Evolutionary conservation across 2,329 filamentous ascomycete species (phyloP).

Genomic region (Trichoderma simmonsii): DNA sequence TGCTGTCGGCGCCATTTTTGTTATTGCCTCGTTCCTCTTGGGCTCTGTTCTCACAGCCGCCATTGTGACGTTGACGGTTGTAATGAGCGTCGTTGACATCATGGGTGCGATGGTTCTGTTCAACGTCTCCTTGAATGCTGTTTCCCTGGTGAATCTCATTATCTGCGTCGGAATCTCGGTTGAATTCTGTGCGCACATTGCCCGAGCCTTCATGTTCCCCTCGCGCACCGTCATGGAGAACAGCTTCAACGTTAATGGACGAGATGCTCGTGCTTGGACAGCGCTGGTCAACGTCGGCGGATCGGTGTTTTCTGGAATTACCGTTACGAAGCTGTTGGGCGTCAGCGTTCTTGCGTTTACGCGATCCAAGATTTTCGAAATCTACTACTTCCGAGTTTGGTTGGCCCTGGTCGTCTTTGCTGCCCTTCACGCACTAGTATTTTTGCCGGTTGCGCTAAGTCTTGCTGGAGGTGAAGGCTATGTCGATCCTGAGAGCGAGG

Average conservation of each 20-base stretch:
- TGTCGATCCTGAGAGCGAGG: slow-evolving; percentile 80
- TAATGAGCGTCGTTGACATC: slow-evolving; percentile 93
- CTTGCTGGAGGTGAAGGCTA: slow-evolving; percentile 85
- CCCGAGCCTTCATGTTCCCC: slow-evolving; percentile 93
- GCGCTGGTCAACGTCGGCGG: slow-evolving; percentile 92
- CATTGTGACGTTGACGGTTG: slow-evolving; percentile 80
- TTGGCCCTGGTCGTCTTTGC: slow-evolving; percentile 86
- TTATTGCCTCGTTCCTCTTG: slow-evolving; percentile 74
- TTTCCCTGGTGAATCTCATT: slow-evolving; percentile 91
- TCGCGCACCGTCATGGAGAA: slow-evolving; percentile 74
- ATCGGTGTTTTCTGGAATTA: slow-evolving; percentile 94
- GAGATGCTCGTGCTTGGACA: slow-evolving; percentile 85
- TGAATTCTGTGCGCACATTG: slow-evolving; percentile 96
- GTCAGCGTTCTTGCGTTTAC: slow-evolving; percentile 93
- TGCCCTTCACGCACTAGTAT: slow-evolving; percentile 82
- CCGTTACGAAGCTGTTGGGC: slow-evolving; percentile 88
- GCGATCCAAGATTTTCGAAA: slow-evolving; percentile 96
- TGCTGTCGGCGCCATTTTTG: slow-evolving; percentile 80
- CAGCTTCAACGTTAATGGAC: slow-evolving; percentile 72
- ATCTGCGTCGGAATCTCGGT: slow-evolving; percentile 96
- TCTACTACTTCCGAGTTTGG: slow-evolving; percentile 99
- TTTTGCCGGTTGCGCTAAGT: slow-evolving; percentile 85
- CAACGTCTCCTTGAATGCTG: slow-evolving; percentile 86
- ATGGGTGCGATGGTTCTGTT: slow-evolving; percentile 91
- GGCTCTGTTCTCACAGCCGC: slow-evolving; percentile 79